Conservation (phyloP, 148 eudicot species). For the Dysphania ambrosioides region DNA sequence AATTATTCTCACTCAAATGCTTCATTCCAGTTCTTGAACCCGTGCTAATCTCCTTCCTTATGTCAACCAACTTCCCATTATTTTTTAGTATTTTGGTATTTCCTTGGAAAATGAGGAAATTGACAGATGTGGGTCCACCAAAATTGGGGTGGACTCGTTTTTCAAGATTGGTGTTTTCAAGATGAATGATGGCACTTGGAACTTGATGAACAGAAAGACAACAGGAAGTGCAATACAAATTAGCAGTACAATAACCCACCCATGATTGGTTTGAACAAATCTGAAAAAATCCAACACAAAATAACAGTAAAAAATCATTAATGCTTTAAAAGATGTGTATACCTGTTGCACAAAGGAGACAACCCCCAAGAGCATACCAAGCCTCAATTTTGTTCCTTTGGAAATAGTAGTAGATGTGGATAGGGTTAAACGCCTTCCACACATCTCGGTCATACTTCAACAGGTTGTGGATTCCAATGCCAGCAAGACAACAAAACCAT, state of each 20-base stretch:
- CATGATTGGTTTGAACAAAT: neutral
- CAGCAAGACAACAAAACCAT: conserved; percentile 94
- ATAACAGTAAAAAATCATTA: neutral
- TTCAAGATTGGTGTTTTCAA: too few relatives aligned
- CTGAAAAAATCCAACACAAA: neutral
- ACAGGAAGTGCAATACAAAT: neutral
- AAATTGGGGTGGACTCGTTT: too few relatives aligned
- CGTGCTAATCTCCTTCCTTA: too few relatives aligned
- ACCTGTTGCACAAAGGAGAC: conserved; percentile 96
- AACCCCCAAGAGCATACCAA: conserved; percentile 97
- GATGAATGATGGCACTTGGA: too few relatives aligned
- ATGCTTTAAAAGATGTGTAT: conserved; percentile 12
- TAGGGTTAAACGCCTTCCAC: conserved; percentile 86
- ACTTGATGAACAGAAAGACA: too few relatives aligned
- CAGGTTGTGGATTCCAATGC: conserved; percentile 87
- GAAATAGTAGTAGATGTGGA: conserved; percentile 84
- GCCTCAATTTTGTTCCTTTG: conserved; percentile 76
- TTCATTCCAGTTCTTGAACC: too few relatives aligned
- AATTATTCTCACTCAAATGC: too few relatives aligned
- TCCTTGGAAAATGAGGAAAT: too few relatives aligned
- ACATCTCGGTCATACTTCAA: conserved; percentile 70
- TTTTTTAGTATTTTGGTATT: too few relatives aligned
- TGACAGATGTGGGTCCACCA: too few relatives aligned
- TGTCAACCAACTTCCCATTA: too few relatives aligned
- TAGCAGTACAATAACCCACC: neutral